Percentiles rank a stretch among this genome's conserved stretches.
phyloP scores from a whole-genome alignment of 306 rosid species.

The Luffa aegyptiaca region DNA sequence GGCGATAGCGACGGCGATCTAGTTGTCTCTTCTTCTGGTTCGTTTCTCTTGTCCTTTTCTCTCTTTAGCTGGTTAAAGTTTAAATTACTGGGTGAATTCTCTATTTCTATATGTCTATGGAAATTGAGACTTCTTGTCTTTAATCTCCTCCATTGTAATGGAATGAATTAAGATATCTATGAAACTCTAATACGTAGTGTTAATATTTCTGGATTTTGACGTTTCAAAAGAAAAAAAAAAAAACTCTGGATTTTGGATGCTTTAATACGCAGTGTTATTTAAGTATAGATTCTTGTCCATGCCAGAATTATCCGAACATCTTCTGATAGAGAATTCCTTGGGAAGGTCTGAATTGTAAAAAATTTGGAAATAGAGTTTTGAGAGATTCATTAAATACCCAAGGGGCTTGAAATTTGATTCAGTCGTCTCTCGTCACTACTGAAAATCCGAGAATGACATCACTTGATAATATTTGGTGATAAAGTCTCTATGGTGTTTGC shows the following conservation, averaged over 20 bases:
- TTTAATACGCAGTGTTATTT: background rate
- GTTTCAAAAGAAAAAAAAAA: too few relatives aligned
- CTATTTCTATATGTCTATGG: background rate
- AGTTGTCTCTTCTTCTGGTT: constrained; percentile 12
- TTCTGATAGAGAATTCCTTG: background rate
- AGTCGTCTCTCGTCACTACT: background rate
- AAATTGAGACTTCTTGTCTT: background rate
- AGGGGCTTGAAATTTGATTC: background rate
- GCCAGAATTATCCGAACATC: background rate
- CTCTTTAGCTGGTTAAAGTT: background rate
- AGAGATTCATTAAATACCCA: background rate
- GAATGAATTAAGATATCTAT: background rate
- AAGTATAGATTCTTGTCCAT: background rate
- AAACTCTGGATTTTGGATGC: background rate
- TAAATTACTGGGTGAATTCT: background rate
- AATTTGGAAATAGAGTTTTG: background rate
- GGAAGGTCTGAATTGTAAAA: background rate
- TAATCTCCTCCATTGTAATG: background rate
- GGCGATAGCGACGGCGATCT: background rate
- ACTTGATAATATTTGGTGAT: background rate
- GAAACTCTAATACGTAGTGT: background rate
- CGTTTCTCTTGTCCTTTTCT: background rate
- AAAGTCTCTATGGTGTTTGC: background rate
- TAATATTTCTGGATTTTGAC: background rate
- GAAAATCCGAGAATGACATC: background rate